Base-by-base conservation (phyloP, 2,329 filamentous ascomycete species). In the Beauveria medogensis region DNA sequence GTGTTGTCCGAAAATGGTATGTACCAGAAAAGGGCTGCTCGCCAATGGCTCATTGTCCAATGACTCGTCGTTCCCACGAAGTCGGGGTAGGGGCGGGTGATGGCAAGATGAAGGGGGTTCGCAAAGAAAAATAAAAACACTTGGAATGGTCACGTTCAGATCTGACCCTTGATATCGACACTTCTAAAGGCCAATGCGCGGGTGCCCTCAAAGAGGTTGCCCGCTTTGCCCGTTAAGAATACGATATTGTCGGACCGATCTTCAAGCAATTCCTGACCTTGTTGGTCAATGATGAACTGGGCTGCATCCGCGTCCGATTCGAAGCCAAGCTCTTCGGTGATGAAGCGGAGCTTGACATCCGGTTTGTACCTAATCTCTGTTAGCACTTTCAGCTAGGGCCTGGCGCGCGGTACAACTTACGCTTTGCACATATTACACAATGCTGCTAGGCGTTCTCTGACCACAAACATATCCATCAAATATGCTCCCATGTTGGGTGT, bases 391-490 rank as follows among this genome's bases (percentile, higher is more conserved):
- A 14, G 18, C 20, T 28, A 46, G 9, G 41, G 3, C n/a, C 20
- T 8, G 9, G 10, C 22, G n/a, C 12, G 3, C 18, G 24, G 2
- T 22, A 0, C 43, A 20, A 43, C 93, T 80, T 79, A 99, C 94
- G 90, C 87, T 90, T 84, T 95, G 84, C 92, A 96, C 68, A 99
- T 94, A 73, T 88, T 91, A 73, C 91, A 88, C 71, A 99, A 78
- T 66, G 94, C 94, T 71, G 89, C 87, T 66, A 99, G 84, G 69
- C 94, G 90, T 79, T 99, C 93, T 71, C 94, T 88, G 70, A 87
- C 87, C 73, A 97, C 89, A 79, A 99, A 97, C 91, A 96, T 97
- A 79, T 99, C 94, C 90, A 99, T 96, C 56, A 99, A 84, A 76
- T 97, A 97, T 68, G 90, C 92, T 64, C 94, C 93, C 92, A 99